Conservation (phyloP, 805 yeast genomes). For the Vanderwaltozyma tropicalis region DNA sequence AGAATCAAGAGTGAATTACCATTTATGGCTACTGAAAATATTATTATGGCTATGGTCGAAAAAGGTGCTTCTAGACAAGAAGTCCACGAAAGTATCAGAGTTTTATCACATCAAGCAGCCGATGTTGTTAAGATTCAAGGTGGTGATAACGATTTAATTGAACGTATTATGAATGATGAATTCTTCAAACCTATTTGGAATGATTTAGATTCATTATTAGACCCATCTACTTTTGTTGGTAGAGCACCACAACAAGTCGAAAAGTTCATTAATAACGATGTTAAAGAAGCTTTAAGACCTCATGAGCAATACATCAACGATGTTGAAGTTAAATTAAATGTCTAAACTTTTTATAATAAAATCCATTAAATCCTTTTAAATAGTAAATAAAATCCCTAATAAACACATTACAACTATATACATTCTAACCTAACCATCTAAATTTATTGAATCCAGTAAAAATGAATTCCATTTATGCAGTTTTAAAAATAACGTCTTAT, state of each 20-base stretch:
- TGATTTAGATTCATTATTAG: conserved; percentile 70
- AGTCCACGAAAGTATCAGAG: conserved; percentile 95
- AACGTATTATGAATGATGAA: conserved; percentile 64
- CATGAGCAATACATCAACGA: conserved; percentile 47
- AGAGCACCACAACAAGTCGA: conserved; percentile 98
- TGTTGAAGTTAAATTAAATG: conserved; percentile 70
- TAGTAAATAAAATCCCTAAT: background rate
- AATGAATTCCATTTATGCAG: conserved; percentile 57
- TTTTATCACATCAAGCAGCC: conserved; percentile 92
- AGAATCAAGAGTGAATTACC: conserved; percentile 92
- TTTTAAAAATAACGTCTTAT: conserved; percentile 39
- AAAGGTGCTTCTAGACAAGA: conserved; percentile 97
- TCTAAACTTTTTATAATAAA: conserved; percentile 31
- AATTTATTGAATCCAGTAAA: background rate
- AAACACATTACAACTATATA: background rate
- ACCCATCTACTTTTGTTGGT: conserved; percentile 92
- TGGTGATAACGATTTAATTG: conserved; percentile 94
- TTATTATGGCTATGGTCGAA: conserved; percentile 99
- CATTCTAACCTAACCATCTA: background rate
- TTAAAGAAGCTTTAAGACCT: conserved; percentile 69
- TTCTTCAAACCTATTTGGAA: conserved; percentile 85
- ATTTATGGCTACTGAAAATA: conserved; percentile 98
- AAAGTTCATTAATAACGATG: conserved; percentile 79
- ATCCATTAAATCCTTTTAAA: background rate
- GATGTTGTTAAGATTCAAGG: conserved; percentile 96